Percentiles rank a stretch among this genome's conserved stretches.
Conservation (phyloP, 2,329 filamentous ascomycete species). For the Sordariomycetes sp. region DNA sequence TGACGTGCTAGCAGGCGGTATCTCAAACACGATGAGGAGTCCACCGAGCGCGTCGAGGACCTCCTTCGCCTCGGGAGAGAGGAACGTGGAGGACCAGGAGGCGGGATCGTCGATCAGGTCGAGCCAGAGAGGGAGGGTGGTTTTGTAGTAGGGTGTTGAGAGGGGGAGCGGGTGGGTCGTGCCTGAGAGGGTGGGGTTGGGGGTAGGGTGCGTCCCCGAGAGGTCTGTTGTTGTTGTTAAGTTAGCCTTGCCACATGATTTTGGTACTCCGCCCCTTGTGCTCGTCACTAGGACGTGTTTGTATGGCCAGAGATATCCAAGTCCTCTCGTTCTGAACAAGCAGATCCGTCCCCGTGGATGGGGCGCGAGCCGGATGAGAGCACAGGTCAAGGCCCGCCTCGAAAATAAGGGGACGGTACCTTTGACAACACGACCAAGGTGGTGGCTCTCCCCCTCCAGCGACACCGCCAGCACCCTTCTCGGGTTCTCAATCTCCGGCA, state of each 20-base stretch:
- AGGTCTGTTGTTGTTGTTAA: constrained; percentile 25
- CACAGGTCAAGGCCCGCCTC: too few relatives aligned
- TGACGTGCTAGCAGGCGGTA: constrained; percentile 6
- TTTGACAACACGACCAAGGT: constrained; percentile 36
- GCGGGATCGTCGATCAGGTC: constrained; percentile 32
- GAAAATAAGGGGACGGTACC: constrained; percentile 24
- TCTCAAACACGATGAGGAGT: constrained; percentile 29
- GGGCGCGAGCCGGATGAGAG: too few relatives aligned
- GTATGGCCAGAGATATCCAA: too few relatives aligned
- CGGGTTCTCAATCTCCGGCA: constrained; percentile 22
- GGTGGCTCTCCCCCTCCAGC: constrained; percentile 28
- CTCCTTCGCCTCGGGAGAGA: constrained; percentile 46
- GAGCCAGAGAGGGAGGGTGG: constrained; percentile 52
- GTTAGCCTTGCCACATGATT: constrained; percentile 1
- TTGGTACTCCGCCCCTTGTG: too few relatives aligned
- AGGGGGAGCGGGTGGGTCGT: constrained; percentile 42
- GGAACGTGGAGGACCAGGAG: constrained; percentile 42
- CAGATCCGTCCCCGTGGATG: too few relatives aligned
- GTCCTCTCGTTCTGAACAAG: too few relatives aligned
- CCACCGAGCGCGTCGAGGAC: constrained; percentile 48
- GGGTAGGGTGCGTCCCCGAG: constrained; percentile 29
- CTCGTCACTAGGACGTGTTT: too few relatives aligned
- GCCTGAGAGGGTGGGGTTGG: constrained; percentile 36
- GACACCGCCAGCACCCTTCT: constrained; percentile 45
- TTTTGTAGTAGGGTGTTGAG: constrained; percentile 47